Conservation (phyloP, 345 rosid genomes). For the Sisymbrium irio region DNA sequence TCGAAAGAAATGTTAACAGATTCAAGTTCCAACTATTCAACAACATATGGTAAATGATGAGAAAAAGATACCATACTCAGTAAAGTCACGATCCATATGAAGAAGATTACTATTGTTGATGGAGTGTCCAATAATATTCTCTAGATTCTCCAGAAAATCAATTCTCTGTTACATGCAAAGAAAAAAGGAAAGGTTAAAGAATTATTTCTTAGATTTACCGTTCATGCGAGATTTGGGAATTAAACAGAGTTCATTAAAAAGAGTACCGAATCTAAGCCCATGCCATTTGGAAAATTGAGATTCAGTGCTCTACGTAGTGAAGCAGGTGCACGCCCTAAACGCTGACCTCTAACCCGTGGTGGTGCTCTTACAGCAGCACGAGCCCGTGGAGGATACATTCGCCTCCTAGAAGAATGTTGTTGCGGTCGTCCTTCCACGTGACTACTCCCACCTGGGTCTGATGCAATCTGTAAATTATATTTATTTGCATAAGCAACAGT, state of each 20-base stretch:
- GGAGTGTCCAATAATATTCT: slow-evolving; percentile 52
- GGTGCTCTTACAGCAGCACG: slow-evolving; percentile 45
- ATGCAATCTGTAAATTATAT: slow-evolving; percentile 23
- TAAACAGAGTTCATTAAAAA: not conserved
- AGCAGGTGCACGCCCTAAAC: slow-evolving; percentile 42
- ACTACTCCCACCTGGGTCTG: slow-evolving; percentile 38
- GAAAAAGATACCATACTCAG: slow-evolving; percentile 50
- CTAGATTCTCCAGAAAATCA: slow-evolving; percentile 74
- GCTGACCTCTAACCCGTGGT: slow-evolving; percentile 44
- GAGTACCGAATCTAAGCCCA: slow-evolving; percentile 78
- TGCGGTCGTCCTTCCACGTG: slow-evolving; percentile 40
- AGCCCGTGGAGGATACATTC: slow-evolving; percentile 43
- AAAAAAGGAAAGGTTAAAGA: not conserved
- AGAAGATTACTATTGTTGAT: slow-evolving; percentile 41
- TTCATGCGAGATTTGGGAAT: not conserved
- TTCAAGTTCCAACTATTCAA: not conserved
- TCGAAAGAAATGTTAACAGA: not conserved
- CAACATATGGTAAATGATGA: not conserved
- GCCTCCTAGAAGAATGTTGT: slow-evolving; percentile 48
- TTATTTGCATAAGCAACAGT: not conserved
- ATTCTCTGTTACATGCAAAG: slow-evolving; percentile 51
- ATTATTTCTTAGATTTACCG: not conserved
- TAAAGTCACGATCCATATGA: slow-evolving; percentile 76
- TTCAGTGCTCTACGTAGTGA: slow-evolving; percentile 43
- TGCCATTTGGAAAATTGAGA: slow-evolving; percentile 58